These are phyloP conservation scores for Abortiporus biennis DNA, from an alignment of 1,284 basidiomycete species.

Conservation along the genomic window DNA sequence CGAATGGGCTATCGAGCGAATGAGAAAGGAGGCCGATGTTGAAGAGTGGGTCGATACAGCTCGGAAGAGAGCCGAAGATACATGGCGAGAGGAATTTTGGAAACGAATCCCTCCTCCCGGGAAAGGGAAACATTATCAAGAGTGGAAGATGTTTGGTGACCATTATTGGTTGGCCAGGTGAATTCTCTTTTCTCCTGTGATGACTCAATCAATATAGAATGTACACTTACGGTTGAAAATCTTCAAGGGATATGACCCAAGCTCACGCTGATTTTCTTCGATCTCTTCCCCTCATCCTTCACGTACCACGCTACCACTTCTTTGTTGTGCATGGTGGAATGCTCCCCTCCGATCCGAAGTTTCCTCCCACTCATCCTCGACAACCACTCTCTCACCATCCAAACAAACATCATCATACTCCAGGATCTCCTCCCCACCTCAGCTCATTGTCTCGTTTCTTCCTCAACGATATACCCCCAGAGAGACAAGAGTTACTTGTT, in stretches of 20 bases:
- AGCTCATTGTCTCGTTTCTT: not conserved
- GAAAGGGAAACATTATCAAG: constrained; percentile 42
- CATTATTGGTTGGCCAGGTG: constrained; percentile 72
- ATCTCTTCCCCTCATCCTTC: constrained; percentile 65
- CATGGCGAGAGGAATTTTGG: constrained; percentile 41
- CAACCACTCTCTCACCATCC: constrained; percentile 71
- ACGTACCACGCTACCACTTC: constrained; percentile 71
- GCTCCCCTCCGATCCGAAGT: constrained; percentile 62
- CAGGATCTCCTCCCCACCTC: not conserved
- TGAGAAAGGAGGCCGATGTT: constrained; percentile 22
- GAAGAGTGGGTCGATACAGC: constrained; percentile 40
- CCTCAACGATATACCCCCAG: not conserved
- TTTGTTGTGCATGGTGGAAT: constrained; percentile 84
- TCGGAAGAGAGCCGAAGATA: constrained; percentile 27
- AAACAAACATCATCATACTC: not conserved
- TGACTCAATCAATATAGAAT: not conserved
- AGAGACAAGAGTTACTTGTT: not conserved
- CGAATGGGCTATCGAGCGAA: constrained; percentile 32
- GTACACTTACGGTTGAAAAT: not conserved
- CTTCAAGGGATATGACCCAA: constrained; percentile 44
- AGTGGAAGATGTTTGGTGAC: constrained; percentile 69
- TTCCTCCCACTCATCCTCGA: constrained; percentile 35
- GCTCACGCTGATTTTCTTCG: constrained; percentile 65
- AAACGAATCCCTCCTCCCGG: constrained; percentile 23
- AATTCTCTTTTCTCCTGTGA: constrained; percentile 7